These are phyloP conservation scores for Orobanche coerulescens DNA, from an alignment of 257 asterid genomes.

Conservation along the genomic window DNA sequence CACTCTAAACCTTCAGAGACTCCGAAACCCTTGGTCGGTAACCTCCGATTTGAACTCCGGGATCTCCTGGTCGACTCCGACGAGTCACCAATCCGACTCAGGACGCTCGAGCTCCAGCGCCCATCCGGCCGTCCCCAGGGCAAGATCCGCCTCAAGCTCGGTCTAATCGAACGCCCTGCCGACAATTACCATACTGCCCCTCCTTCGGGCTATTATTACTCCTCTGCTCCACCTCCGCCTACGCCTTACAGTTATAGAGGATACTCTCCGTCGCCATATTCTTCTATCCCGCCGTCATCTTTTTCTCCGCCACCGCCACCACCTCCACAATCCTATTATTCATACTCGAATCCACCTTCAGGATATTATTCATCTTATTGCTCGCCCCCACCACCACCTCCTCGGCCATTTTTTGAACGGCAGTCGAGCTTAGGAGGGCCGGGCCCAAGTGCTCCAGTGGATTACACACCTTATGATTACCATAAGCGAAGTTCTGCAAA, in stretches of 20 bases:
- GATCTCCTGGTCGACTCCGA: conserved; percentile 37
- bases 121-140: conserved; percentile 96
- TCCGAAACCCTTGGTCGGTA: conserved; percentile 67
- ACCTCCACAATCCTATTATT: conserved; percentile 32
- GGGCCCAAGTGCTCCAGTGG: conserved; percentile 87
- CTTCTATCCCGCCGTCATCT: conserved; percentile 35
- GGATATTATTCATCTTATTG: conserved; percentile 54
- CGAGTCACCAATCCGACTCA: conserved; percentile 22
- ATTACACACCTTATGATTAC: conserved; percentile 58
- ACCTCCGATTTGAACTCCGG: conserved; percentile 50
- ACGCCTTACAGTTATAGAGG: conserved; percentile 42
- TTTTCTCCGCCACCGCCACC: conserved; percentile 38
- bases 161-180: conserved; percentile 42
- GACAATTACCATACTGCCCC: conserved; percentile 60
- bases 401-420: conserved; percentile 44
- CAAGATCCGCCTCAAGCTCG: conserved; percentile 62
- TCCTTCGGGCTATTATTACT: conserved; percentile 50
- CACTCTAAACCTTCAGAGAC: conserved; percentile 84
- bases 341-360: conserved; percentile 45
- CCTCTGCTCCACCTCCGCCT: conserved; percentile 44
- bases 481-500: conserved; percentile 44
- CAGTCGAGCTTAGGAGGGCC: conserved; percentile 45
- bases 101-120: conserved; percentile 46
- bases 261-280: conserved; percentile 36
- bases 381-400: conserved; percentile 40